Percentiles rank a stretch among this genome's conserved stretches.
Conservation (phyloP, 805 yeast species). For the Saccharomycopsis malanga region DNA sequence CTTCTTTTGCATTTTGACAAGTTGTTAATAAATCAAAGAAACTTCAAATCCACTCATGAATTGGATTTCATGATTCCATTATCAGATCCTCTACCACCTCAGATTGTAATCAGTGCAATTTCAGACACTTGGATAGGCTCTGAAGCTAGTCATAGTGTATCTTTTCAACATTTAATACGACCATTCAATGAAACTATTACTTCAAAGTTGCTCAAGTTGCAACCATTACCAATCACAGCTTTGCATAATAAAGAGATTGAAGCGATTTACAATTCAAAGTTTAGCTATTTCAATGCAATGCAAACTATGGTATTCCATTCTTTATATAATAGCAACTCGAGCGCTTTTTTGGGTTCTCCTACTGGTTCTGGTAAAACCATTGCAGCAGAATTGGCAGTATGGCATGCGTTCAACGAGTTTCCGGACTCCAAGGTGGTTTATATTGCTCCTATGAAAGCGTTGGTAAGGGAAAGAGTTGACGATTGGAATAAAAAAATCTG, state of each 20-base stretch:
- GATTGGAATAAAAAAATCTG: slow-evolving; percentile 63
- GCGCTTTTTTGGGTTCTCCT: slow-evolving; percentile 93
- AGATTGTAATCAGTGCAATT: slow-evolving; percentile 67
- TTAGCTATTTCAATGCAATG: slow-evolving; percentile 94
- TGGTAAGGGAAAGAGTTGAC: slow-evolving; percentile 75
- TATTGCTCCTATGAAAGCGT: slow-evolving; percentile 86
- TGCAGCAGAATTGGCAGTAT: slow-evolving; percentile 93
- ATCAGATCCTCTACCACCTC: slow-evolving; percentile 84
- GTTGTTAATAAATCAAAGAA: slow-evolving; percentile 57
- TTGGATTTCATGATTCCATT: slow-evolving; percentile 91
- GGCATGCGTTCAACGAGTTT: slow-evolving; percentile 85
- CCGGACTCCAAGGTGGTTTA: slow-evolving; percentile 79
- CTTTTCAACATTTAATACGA: slow-evolving; percentile 82
- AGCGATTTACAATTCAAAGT: slow-evolving; percentile 55
- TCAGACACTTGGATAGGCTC: slow-evolving; percentile 90
- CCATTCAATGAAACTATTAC: slow-evolving; percentile 84
- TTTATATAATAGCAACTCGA: slow-evolving; percentile 67
- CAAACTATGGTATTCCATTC: slow-evolving; percentile 96
- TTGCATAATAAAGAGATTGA: slow-evolving; percentile 64
- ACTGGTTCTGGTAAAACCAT: slow-evolving; percentile 98
- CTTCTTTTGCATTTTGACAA: slow-evolving; percentile 77
- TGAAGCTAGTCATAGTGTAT: slow-evolving; percentile 66
- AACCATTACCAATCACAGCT: slow-evolving; percentile 82
- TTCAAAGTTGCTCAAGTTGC: slow-evolving; percentile 70
- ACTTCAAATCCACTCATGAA: slow-evolving; percentile 50